Conservation (phyloP, 345 rosid genomes). For the Cardamine chenopodiifolia region DNA sequence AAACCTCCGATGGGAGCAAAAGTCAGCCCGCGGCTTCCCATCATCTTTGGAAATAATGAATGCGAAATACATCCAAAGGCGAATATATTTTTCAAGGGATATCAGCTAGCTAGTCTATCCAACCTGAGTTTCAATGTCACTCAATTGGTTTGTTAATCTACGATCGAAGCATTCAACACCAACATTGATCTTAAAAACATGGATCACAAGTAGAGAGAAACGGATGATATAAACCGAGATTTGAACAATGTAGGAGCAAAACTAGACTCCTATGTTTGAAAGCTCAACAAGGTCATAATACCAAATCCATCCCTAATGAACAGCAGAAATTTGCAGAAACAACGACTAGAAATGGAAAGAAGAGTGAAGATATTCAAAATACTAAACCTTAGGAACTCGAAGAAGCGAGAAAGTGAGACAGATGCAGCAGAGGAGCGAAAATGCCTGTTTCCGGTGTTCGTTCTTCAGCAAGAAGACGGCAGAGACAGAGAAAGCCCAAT, state of each 20-base stretch:
- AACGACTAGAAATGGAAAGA: not conserved
- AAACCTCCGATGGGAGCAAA: too few relatives aligned
- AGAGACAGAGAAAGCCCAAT: slow-evolving; percentile 15
- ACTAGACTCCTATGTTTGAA: not conserved
- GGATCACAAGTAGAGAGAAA: not conserved
- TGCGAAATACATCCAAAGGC: too few relatives aligned
- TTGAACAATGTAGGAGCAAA: not conserved
- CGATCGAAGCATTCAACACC: too few relatives aligned
- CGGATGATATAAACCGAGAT: not conserved
- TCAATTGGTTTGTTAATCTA: too few relatives aligned
- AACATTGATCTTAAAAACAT: too few relatives aligned
- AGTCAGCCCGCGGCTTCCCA: too few relatives aligned
- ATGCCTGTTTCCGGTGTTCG: not conserved
- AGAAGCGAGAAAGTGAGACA: not conserved
- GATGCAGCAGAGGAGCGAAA: not conserved
- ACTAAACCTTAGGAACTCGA: not conserved
- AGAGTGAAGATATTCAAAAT: not conserved
- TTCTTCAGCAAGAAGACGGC: not conserved
- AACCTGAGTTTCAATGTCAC: too few relatives aligned
- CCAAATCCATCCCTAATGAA: not conserved
- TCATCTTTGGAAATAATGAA: too few relatives aligned
- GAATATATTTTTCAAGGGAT: too few relatives aligned
- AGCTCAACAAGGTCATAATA: too few relatives aligned
- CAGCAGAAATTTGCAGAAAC: not conserved
- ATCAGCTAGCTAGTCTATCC: too few relatives aligned